A percentile compares a stretch with the other conserved stretches of the same genome.
Conservation (phyloP, 2,329 filamentous ascomycete species). For the Tolypocladium tropicale region DNA sequence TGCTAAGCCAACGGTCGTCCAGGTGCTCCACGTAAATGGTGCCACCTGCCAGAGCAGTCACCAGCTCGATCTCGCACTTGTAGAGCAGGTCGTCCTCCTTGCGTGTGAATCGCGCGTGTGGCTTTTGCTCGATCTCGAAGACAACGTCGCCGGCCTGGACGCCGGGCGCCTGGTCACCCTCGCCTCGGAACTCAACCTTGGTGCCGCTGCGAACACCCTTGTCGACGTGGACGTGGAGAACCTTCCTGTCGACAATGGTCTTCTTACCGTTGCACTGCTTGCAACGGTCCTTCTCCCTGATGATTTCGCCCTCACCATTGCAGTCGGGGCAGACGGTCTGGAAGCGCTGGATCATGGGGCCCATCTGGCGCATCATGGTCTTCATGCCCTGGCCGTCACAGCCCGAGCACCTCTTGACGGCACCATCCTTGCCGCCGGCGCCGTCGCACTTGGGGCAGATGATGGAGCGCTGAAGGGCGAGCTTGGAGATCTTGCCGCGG, state of each 20-base stretch:
- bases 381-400: slow-evolving; percentile 97
- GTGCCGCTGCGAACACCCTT: slow-evolving; percentile 86
- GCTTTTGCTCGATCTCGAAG: slow-evolving; percentile 99
- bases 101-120: slow-evolving; percentile 88
- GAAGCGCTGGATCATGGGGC: slow-evolving; percentile 99
- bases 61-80: slow-evolving; percentile 87
- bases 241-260: slow-evolving; percentile 94
- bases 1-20: slow-evolving; percentile 90
- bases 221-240: slow-evolving; percentile 96
- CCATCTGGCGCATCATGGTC: slow-evolving; percentile 99
- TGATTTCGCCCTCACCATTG: slow-evolving; percentile 92
- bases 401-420: slow-evolving; percentile 84
- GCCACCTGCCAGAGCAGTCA: slow-evolving; percentile 88
- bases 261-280: slow-evolving; percentile 97
- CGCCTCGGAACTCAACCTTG: slow-evolving; percentile 93
- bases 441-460: slow-evolving; percentile 94
- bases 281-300: slow-evolving; percentile 95
- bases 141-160: slow-evolving; percentile 92
- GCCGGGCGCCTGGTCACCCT: slow-evolving; percentile 91
- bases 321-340: slow-evolving; percentile 98
- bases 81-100: slow-evolving; percentile 95
- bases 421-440: slow-evolving; percentile 90
- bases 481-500: slow-evolving; percentile 93
- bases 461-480: slow-evolving; percentile 93
- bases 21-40: slow-evolving; percentile 90